These are phyloP conservation scores for Podaxis mareebaensis DNA, from an alignment of 768 basidiomycete genomes.

Conservation along the genomic window DNA sequence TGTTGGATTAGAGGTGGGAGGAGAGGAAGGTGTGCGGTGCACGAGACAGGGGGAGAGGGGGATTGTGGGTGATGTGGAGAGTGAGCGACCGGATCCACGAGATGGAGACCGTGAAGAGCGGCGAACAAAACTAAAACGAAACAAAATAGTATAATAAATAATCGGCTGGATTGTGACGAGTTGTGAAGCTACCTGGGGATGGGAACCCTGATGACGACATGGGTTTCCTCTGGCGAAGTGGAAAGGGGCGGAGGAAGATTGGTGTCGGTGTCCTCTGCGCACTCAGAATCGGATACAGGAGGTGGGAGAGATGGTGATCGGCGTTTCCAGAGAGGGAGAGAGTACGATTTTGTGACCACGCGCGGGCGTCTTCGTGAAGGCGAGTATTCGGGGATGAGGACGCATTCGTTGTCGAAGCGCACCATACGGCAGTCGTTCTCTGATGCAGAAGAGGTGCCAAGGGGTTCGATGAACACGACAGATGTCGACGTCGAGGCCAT, in stretches of 20 bases:
- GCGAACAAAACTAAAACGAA: slow-evolving; percentile 14
- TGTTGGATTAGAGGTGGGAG: slow-evolving; percentile 16
- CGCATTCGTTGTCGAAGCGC: slow-evolving; percentile 72
- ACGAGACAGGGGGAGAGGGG: slow-evolving; percentile 57
- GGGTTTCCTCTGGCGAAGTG: slow-evolving; percentile 34
- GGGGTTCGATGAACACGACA: slow-evolving; percentile 5
- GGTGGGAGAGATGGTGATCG: neutral
- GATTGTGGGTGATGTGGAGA: slow-evolving; percentile 29
- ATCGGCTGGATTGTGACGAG: neutral
- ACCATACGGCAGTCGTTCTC: slow-evolving; percentile 39
- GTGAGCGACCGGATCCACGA: slow-evolving; percentile 33
- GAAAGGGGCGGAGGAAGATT: slow-evolving; percentile 13
- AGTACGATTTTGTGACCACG: slow-evolving; percentile 64
- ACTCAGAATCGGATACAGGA: neutral
- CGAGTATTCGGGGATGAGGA: slow-evolving; percentile 66
- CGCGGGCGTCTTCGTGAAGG: slow-evolving; percentile 43
- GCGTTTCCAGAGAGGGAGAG: slow-evolving; percentile 61
- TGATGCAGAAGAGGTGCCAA: neutral
- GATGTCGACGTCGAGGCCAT: slow-evolving; percentile 2
- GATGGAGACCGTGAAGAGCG: neutral
- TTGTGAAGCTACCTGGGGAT: slow-evolving; percentile 55
- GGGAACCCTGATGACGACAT: slow-evolving; percentile 60
- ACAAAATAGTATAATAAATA: slow-evolving; percentile 1
- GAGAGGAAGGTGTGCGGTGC: slow-evolving; percentile 35
- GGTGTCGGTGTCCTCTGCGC: slow-evolving; percentile 17